A percentile compares a stretch with the other conserved stretches of the same genome.
phyloP scores from a whole-genome alignment of 1,284 basidiomycete species.

The Sporisorium graminicola region DNA sequence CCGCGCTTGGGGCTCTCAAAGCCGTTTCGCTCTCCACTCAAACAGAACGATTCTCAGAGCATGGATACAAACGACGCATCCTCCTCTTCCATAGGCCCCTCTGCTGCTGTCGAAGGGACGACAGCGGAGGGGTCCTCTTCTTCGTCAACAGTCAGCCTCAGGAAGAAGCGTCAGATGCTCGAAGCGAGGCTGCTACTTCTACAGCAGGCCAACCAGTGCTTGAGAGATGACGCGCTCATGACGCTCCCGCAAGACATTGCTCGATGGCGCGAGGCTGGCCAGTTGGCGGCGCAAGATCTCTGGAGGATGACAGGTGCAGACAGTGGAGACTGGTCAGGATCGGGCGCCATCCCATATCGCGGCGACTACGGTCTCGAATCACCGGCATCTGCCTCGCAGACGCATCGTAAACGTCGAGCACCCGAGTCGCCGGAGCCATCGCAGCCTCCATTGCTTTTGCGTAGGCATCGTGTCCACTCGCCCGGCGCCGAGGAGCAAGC shows the following conservation, averaged over 20 bases:
- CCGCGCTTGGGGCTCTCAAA: slow-evolving; percentile 9
- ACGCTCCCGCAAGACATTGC: slow-evolving; percentile 32
- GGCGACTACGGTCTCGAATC: slow-evolving; percentile 46
- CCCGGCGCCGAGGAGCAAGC: slow-evolving; percentile 40
- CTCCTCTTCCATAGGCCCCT: neutral
- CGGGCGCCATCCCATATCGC: slow-evolving; percentile 9
- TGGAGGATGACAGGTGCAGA: slow-evolving; percentile 46
- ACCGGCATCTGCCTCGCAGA: slow-evolving; percentile 7
- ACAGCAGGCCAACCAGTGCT: slow-evolving; percentile 40
- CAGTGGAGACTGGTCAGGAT: slow-evolving; percentile 32
- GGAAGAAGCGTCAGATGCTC: slow-evolving; percentile 36
- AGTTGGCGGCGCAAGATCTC: slow-evolving; percentile 40
- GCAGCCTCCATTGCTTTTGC: slow-evolving; percentile 14
- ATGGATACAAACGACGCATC: slow-evolving; percentile 2
- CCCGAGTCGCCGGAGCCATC: slow-evolving; percentile 12
- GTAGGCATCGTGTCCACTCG: slow-evolving; percentile 10
- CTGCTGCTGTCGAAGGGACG: neutral
- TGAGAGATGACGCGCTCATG: slow-evolving; percentile 25
- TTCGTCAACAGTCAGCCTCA: slow-evolving; percentile 10
- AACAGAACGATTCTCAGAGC: slow-evolving; percentile 11
- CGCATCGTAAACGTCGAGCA: slow-evolving; percentile 17
- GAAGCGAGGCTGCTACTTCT: slow-evolving; percentile 33
- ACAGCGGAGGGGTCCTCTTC: neutral
- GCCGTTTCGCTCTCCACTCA: slow-evolving; percentile 34
- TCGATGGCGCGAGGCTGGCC: slow-evolving; percentile 46